Conservation (phyloP, 371 early-diverging fungal species). For the Sporodiniella umbellata region DNA sequence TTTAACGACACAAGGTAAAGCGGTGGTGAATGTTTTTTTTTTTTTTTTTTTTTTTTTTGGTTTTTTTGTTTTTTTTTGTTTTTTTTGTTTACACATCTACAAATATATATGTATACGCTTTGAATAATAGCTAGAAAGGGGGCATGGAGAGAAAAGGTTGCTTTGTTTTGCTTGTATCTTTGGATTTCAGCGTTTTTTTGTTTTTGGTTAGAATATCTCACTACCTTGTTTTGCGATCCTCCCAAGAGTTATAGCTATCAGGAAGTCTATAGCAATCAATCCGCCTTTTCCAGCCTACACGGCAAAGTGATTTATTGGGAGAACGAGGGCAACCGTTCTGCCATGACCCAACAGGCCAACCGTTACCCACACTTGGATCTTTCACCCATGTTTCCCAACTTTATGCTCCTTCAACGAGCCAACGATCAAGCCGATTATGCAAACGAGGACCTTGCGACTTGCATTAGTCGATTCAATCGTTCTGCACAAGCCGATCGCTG, state of each 20-base stretch:
- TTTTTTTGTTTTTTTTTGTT: too few species aligned
- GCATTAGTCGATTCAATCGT: conserved; percentile 30
- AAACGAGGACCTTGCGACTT: conserved; percentile 19
- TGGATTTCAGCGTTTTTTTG: conserved; percentile 26
- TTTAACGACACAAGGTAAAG: conserved; percentile 30
- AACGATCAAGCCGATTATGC: conserved; percentile 8
- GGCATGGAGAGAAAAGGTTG: conserved; percentile 50
- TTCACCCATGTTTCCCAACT: conserved; percentile 44
- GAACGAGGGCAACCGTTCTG: conserved; percentile 9
- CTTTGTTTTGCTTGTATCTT: conserved; percentile 25
- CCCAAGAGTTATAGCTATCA: conserved; percentile 21
- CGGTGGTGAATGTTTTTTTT: too few species aligned
- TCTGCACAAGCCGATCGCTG: conserved; percentile 38
- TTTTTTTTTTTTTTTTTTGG: too few species aligned
- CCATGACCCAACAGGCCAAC: conserved; percentile 27
- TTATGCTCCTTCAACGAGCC: conserved; percentile 30
- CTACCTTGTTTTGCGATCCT: conserved; percentile 40
- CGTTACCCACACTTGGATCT: conserved; percentile 37
- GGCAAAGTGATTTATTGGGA: conserved; percentile 38
- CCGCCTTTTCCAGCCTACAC: conserved; percentile 27
- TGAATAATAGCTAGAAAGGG: conserved; percentile 25
- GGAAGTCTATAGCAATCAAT: conserved; percentile 23
- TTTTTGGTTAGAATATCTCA: conserved; percentile 46
- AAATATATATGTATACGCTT: too few species aligned
- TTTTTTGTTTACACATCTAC: too few species aligned